Conservation (phyloP, 73 alveolate genomes). For the Tetrahymena elliotti region DNA sequence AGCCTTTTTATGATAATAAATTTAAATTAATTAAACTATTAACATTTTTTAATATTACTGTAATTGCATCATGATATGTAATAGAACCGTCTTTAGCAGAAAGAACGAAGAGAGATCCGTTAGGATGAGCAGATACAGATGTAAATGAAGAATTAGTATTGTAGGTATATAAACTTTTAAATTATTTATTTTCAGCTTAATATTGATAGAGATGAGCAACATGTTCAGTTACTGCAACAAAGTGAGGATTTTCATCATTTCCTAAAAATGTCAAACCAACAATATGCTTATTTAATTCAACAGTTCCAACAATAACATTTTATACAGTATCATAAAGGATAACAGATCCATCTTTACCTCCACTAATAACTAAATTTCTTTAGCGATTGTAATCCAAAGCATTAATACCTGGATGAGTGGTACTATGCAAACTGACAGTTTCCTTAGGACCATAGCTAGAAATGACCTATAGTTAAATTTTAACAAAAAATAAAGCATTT, state of each 20-base stretch:
- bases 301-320: background rate
- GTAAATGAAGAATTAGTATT: background rate
- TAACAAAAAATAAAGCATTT: background rate
- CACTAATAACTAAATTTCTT: background rate
- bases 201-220: background rate
- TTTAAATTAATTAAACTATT: background rate
- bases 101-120: slow-evolving; percentile 5
- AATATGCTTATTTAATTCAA: background rate
- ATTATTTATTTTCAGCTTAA: background rate
- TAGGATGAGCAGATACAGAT: slow-evolving; percentile 26
- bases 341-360: slow-evolving; percentile 29
- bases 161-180: background rate
- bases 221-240: slow-evolving; percentile 18
- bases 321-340: background rate
- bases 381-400: slow-evolving; percentile 3
- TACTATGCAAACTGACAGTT: background rate
- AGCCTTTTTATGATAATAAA: background rate
- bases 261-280: slow-evolving; percentile 9
- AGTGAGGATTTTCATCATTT: slow-evolving; percentile 21
- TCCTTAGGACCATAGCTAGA: slow-evolving; percentile 14
- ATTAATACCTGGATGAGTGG: background rate
- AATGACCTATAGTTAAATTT: background rate
- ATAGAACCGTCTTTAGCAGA: slow-evolving; percentile 8
- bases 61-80: slow-evolving; percentile 7
- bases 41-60: background rate